Evolutionary conservation across 208 protist genomes (phyloP).

Genomic region (Crithidia expoeki): DNA sequence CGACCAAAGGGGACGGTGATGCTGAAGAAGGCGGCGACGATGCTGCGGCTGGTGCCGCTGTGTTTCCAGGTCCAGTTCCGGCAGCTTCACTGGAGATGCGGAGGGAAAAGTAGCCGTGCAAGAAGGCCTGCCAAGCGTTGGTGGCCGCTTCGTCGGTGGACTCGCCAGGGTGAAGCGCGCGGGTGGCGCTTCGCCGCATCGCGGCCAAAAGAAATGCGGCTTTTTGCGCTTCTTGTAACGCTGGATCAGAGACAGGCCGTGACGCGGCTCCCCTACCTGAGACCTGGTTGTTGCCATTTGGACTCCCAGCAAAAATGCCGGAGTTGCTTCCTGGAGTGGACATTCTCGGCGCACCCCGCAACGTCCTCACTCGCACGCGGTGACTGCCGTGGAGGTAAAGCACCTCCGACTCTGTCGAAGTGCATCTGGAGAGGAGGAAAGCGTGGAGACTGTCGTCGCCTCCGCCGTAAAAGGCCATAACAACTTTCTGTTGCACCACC

Average conservation of each 20-base stretch:
- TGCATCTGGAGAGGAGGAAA: slow-evolving; percentile 33
- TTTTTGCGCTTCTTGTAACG: slow-evolving; percentile 17
- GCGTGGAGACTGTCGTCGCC: slow-evolving; percentile 33
- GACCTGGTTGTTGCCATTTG: neutral
- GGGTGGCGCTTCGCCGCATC: slow-evolving; percentile 15
- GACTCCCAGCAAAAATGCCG: neutral
- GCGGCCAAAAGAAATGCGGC: slow-evolving; percentile 14
- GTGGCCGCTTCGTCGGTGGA: neutral
- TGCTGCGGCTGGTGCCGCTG: neutral
- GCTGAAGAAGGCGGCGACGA: neutral
- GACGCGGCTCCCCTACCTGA: neutral
- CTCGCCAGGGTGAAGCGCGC: slow-evolving; percentile 6
- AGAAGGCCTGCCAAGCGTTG: slow-evolving; percentile 5
- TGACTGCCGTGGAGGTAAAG: slow-evolving; percentile 35
- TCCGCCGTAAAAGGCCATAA: slow-evolving; percentile 24
- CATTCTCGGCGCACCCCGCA: neutral
- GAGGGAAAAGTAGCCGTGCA: slow-evolving; percentile 27
- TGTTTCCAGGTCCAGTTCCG: neutral
- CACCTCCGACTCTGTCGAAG: slow-evolving; percentile 20
- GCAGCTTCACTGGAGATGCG: slow-evolving; percentile 7
- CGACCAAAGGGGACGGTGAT: neutral
- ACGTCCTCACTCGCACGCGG: slow-evolving; percentile 22
- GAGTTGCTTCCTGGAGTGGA: neutral
- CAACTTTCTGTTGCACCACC: slow-evolving; percentile 32
- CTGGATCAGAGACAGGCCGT: neutral